Evolutionary conservation across 2,329 filamentous ascomycete genomes (phyloP).

Genomic region (Ascochyta pisi): DNA sequence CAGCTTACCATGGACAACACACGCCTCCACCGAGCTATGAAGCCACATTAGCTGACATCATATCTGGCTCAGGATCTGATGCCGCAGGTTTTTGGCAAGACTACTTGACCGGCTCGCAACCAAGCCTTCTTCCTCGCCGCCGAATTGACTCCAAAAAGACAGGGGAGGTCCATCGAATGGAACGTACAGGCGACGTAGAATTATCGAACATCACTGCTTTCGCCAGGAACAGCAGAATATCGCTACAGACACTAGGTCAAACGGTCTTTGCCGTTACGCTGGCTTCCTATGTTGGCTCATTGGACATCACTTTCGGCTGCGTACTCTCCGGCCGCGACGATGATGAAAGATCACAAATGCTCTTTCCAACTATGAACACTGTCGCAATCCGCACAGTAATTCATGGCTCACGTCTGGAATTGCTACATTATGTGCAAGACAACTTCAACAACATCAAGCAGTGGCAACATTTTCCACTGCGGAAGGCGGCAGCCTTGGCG

Average conservation of each 20-base stretch:
- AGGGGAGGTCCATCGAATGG: conserved; percentile 51
- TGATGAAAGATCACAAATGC: conserved; percentile 68
- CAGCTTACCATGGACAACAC: conserved; percentile 64
- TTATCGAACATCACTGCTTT: conserved; percentile 59
- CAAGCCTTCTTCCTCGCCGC: conserved; percentile 49
- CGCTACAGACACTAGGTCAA: conserved; percentile 77
- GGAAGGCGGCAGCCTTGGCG: conserved; percentile 67
- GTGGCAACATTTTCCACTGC: conserved; percentile 78
- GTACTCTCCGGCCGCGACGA: conserved; percentile 86
- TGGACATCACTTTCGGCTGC: conserved; percentile 83
- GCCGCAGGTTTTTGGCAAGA: conserved; percentile 73
- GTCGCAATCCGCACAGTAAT: conserved; percentile 76
- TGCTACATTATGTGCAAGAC: conserved; percentile 77
- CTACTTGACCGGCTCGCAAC: conserved; percentile 63
- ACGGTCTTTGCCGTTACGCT: conserved; percentile 77
- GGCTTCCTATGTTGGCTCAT: conserved; percentile 64
- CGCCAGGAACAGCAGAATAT: conserved; percentile 72
- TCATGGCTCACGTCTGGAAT: conserved; percentile 69
- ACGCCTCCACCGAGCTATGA: conserved; percentile 58
- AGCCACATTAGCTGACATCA: conserved; percentile 62
- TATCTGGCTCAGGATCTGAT: conserved; percentile 56
- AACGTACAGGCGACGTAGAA: conserved; percentile 55
- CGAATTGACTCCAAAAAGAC: conserved; percentile 5
- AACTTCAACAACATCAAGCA: conserved; percentile 70
- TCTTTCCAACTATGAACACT: conserved; percentile 95